Evolutionary conservation across 352 stramenopile genomes (phyloP).

Genomic region (Poterioochromonas sp.): DNA sequence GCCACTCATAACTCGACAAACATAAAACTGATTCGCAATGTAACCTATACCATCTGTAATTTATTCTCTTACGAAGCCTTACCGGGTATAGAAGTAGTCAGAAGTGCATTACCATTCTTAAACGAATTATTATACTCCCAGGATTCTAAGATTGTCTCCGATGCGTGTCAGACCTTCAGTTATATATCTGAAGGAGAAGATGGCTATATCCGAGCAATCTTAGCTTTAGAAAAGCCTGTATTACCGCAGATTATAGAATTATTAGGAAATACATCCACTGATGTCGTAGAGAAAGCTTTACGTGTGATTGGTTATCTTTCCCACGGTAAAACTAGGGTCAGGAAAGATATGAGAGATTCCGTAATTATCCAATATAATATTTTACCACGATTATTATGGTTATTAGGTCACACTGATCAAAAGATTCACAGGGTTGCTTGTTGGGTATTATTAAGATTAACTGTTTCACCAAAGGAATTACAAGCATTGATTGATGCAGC

Average conservation of each 20-base stretch:
- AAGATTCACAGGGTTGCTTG: no score
- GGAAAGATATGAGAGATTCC: no score
- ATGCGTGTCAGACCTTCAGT: slow-evolving; percentile 96
- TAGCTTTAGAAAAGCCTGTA: slow-evolving; percentile 90
- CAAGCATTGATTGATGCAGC: no score
- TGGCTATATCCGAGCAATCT: slow-evolving; percentile 96
- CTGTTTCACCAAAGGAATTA: no score
- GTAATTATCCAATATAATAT: no score
- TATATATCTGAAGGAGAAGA: slow-evolving; percentile 97
- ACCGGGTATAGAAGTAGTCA: slow-evolving; percentile 89
- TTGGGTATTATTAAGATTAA: no score
- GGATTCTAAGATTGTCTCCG: slow-evolving; percentile 96
- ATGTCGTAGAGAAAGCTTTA: slow-evolving; percentile 89
- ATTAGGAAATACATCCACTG: slow-evolving; percentile 74
- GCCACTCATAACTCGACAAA: slow-evolving; percentile 50
- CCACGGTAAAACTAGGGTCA: no score
- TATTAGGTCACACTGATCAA: no score
- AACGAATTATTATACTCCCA: slow-evolving; percentile 90
- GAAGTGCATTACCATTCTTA: slow-evolving; percentile 83
- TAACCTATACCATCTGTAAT: slow-evolving; percentile 97
- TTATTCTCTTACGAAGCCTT: slow-evolving; percentile 85
- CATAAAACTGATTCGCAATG: slow-evolving; percentile 92
- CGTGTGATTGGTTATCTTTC: slow-evolving; percentile 96
- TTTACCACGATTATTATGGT: no score
- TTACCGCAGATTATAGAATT: slow-evolving; percentile 90